These are phyloP conservation scores for Suhomyces ambrosiae DNA, from an alignment of 1,139 yeast species.

Conservation along the genomic window DNA sequence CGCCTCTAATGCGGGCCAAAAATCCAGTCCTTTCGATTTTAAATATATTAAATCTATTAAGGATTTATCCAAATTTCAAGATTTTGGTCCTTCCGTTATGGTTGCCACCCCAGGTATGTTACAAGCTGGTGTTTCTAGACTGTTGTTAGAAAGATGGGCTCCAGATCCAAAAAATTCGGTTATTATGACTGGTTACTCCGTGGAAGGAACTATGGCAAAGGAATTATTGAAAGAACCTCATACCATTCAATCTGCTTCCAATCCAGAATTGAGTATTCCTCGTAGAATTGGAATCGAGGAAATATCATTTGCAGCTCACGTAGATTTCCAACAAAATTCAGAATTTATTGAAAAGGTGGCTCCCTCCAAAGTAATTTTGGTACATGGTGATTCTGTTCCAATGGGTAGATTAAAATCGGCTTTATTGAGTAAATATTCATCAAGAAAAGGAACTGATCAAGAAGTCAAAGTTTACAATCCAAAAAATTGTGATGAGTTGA, in stretches of 20 bases:
- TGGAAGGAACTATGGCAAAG: constrained; percentile 98
- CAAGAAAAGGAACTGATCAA: constrained; percentile 79
- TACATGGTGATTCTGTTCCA: constrained; percentile 97
- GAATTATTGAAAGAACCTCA: constrained; percentile 84
- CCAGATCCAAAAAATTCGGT: constrained; percentile 92
- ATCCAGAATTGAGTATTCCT: constrained; percentile 83
- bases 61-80: constrained; percentile 82
- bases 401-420: constrained; percentile 98
- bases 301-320: constrained; percentile 98
- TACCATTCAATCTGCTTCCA: constrained; percentile 76
- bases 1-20: constrained; percentile 45
- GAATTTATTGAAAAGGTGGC: constrained; percentile 86
- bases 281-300: constrained; percentile 90
- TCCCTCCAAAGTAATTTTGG: constrained; percentile 82
- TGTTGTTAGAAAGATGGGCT: constrained; percentile 91
- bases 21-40: constrained; percentile 82
- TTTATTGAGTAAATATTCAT: constrained; percentile 78
- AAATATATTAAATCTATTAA: constrained; percentile 81
- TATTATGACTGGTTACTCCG: constrained; percentile 93
- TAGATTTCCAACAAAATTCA: constrained; percentile 90
- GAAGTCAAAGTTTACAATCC: constrained; percentile 96
- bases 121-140: constrained; percentile 93
- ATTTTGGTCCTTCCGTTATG: constrained; percentile 93
- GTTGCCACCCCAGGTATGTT: constrained; percentile 98
- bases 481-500: constrained; percentile 81